A percentile compares a stretch with the other conserved stretches of the same genome.
Conservation (phyloP, 2,329 filamentous ascomycete species). For the Periconia macrospinosa region DNA sequence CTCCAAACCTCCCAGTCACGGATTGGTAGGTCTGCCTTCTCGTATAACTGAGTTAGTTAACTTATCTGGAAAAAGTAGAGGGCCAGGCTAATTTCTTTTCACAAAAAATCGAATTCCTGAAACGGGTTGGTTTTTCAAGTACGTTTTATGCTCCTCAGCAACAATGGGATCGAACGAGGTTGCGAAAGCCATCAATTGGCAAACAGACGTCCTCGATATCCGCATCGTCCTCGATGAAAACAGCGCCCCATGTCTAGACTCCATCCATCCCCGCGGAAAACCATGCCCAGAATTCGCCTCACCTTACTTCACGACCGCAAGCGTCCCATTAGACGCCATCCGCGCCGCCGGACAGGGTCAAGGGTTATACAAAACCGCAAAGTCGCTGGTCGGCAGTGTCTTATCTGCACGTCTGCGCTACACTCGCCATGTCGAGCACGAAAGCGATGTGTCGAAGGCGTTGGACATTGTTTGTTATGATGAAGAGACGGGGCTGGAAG, state of each 20-base stretch:
- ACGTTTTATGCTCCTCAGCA: no score
- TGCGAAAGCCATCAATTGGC: not conserved
- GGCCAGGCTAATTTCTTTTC: no score
- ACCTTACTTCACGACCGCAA: not conserved
- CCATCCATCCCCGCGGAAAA: not conserved
- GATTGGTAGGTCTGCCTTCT: no score
- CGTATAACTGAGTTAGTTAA: no score
- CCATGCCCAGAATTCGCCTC: not conserved
- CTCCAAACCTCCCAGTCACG: no score
- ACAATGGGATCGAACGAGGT: no score
- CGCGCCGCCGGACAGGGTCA: not conserved
- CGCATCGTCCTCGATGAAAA: not conserved
- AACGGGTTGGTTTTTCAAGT: no score
- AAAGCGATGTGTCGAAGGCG: not conserved
- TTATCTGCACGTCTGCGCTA: not conserved
- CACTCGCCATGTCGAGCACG: not conserved
- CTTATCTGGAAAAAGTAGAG: no score
- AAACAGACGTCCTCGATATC: not conserved
- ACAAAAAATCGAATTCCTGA: no score
- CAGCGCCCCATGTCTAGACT: not conserved
- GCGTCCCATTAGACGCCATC: not conserved
- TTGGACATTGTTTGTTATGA: slow-evolving; percentile 1
- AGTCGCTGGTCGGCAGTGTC: not conserved
- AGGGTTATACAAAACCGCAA: not conserved
- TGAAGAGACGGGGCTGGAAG: not conserved